Evolutionary conservation across 768 basidiomycete species (phyloP), one percentile per base, ranked within the genome.

Genomic region (Lactarius tabidus): DNA sequence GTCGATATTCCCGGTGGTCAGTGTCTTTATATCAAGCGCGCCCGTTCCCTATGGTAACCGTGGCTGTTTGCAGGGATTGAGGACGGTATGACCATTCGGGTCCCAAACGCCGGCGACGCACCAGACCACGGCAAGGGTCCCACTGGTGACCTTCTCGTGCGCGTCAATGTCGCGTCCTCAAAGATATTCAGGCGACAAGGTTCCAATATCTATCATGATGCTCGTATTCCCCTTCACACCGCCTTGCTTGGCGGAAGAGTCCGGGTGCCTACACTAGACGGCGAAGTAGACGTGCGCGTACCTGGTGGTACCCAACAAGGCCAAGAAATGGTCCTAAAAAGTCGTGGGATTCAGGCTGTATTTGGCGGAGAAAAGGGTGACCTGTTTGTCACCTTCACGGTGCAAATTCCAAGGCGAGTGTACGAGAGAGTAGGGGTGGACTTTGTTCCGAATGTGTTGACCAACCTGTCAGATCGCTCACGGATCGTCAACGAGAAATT

Each of bases 291-390:
- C 64, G 92, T 98, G 51, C 89, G 91, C 69, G 85, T 99, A 48
- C 93, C 95, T 62, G 81, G 82, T 26, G 96, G 97, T 53, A 98
- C 96, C 2, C 97, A 98, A 77, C 94, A 90, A 73, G 95, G 95
- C 20, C 94, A 98, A 78, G 95, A 98, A 75, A 95, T 96, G 86
- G 91, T 97, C 26, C 77, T 99, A 72, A 91, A 90, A 77, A 87
- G 88, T 45, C 85, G 91, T 60, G 97, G 97, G 35, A 86, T 98
- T 15, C 74, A 84, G 53, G 80, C 85, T 28, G 80, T 90, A 8
- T 81, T 82, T 72, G 77, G 78, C 57, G 77, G 82, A 48, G 83
- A 82, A 67, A 86, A 82, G 67, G 92, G 96, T 41, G 94, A 97
- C 75, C 78, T 98, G 59, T 91, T 94, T 71, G 91, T 99, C 60